Base-by-base conservation (phyloP, 2,329 filamentous ascomycete genomes). In the Monilinia aucupariae region DNA sequence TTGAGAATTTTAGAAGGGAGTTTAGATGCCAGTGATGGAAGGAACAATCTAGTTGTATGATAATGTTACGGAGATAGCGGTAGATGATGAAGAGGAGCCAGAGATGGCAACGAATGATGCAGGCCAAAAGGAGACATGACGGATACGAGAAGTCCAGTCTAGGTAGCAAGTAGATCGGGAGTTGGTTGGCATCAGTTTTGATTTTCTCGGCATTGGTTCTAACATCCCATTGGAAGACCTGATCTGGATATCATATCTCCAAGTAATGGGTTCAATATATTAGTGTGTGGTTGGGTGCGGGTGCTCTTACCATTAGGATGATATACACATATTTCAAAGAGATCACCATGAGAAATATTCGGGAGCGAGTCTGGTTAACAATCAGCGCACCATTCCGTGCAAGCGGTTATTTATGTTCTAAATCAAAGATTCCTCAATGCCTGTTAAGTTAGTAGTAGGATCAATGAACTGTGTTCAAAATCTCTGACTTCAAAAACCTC, bases 81-180 rank as follows among this genome's bases (percentile, higher is more conserved):
- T 47, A 3, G 12, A 22, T 3, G 43, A 47, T 27, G 4, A 48
- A 15, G 6, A 27, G 15, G 22, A 13, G 13, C 13, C 22, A 7
- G 22, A 48, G 22, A 3, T 7, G 4, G 27, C 45, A 25, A 15
- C 6, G 4, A 2, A 15, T 1, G 45, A 48, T 47, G n/a, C n/a
- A 22, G 20, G 9, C 12, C 9, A 22, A 12, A 22, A 4, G 22
- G n/a, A 47, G n/a, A 47, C 3, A 10, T 10, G 17, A 17, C n/a
- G 4, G 9, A 10, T 25, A 13, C 5, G n/a, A 25, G 9, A 0
- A 10, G 5, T 22, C 43, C 4, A 1, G 2, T 12, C n/a, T n/a
- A 47, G 8, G 2, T 12, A 47, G n/a, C 10, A 3, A 47, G 10
- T 4, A 1, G 9, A 13, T 47, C 12, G 10, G 0, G n/a, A 47